Conservation (phyloP, 352 stramenopile species). For the Pseudoperonospora humuli region DNA sequence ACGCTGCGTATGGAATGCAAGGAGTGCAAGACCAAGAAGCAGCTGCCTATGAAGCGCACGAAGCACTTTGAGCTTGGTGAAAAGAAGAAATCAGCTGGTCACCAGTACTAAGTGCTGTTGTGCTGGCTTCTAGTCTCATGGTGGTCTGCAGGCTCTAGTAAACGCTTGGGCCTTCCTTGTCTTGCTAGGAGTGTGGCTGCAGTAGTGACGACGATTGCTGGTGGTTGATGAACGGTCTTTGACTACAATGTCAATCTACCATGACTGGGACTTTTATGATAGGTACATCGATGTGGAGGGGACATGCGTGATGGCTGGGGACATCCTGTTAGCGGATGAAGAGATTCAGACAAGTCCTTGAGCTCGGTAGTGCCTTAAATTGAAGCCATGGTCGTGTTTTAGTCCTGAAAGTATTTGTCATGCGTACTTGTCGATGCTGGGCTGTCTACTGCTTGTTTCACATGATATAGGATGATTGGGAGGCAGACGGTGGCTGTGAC, state of each 20-base stretch:
- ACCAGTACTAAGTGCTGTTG: conserved; percentile 90
- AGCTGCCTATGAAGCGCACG: conserved; percentile 98
- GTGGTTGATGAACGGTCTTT: conserved; percentile 11
- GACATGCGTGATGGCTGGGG: conserved; percentile 3
- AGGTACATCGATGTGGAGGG: conserved; percentile 2
- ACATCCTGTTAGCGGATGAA: conserved; percentile 10
- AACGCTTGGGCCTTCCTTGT: conserved; percentile 4
- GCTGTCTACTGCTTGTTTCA: neutral
- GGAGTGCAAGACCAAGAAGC: conserved; percentile 99
- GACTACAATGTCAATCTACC: conserved; percentile 17
- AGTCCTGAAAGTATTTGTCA: conserved; percentile 24
- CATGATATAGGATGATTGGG: neutral
- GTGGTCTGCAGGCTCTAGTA: conserved; percentile 9
- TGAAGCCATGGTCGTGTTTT: conserved; percentile 54
- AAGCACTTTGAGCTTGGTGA: conserved; percentile 99
- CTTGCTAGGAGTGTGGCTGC: neutral
- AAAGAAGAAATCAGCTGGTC: conserved; percentile 97
- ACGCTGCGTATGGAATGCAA: conserved; percentile 99
- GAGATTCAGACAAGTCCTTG: conserved; percentile 6
- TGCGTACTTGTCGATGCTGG: neutral
- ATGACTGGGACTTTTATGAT: conserved; percentile 12
- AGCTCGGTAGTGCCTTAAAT: conserved; percentile 29
- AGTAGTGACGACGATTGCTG: neutral
- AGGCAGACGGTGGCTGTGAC: neutral
- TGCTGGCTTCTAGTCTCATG: neutral